Base-by-base conservation (phyloP, 805 yeast species). In the Pichia heedii region DNA sequence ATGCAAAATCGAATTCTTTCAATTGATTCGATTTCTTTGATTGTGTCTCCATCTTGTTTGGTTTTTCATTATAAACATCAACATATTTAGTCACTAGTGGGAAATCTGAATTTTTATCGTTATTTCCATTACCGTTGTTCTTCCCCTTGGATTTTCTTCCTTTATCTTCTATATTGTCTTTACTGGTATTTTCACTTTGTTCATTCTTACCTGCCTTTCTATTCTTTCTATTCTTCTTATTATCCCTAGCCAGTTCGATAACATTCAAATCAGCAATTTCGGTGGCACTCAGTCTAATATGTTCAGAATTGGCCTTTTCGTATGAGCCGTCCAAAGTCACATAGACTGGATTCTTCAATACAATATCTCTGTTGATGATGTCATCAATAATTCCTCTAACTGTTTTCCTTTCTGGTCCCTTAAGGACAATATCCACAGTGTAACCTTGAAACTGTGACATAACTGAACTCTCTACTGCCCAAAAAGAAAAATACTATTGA, bases 1-100 rank as follows among this genome's bases (percentile, higher is more conserved):
- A 80, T 43, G 77, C 85, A 61, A 89, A 89, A 60, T 89, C 96
- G 62, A 89, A 89, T 50, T 87, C 96, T 20, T 68, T 71, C 43
- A 70, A 58, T n/a, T 37, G 62, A 49, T 50, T 76, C 69, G 58
- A 76, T 71, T 46, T 67, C 22, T 40, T 47, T 16, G n/a, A 38
- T 34, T 15, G 27, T 22, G n/a, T 33, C 15, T 12, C 8, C 22
- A 11, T 37, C 33, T 1, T 33, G 24, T 22, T 20, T 27, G 37
- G 37, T 35, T 27, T 37, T 15, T 33, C 46, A 20, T 33, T 41
- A 20, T 42, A 44, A 33, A 44, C 18, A 19, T 44, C 47, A n/a
- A 44, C 47, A 24, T 44, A 44, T 36, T 32, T 42, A 10, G 36
- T 37, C 32, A 40, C 40, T 15, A 35, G 24, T 30, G 20, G 34